Percentiles rank a stretch among this genome's conserved stretches.
Conservation (phyloP, 2,329 filamentous ascomycete species). For the Cryphonectria radicalis region DNA sequence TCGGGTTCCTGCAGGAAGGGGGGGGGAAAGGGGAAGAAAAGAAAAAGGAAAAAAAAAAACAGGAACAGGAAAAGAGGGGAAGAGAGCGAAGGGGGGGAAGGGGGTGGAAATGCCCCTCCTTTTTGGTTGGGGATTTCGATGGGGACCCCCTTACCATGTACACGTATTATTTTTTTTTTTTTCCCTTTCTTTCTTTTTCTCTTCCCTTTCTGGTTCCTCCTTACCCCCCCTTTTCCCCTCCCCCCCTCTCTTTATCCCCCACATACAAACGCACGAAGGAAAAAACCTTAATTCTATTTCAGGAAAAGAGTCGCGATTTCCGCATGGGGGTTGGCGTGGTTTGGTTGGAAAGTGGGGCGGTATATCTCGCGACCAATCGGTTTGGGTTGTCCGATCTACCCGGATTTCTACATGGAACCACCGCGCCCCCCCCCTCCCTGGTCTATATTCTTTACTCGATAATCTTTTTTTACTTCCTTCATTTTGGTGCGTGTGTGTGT, state of each 20-base stretch:
- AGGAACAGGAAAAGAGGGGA: too few relatives aligned
- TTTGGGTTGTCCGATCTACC: neutral
- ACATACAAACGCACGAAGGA: too few relatives aligned
- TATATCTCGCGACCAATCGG: neutral
- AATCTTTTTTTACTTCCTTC: neutral
- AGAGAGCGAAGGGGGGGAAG: too few relatives aligned
- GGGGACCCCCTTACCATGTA: too few relatives aligned
- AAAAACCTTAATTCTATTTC: neutral
- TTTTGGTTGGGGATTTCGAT: neutral
- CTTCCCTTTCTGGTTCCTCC: neutral
- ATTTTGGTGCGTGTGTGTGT: too few relatives aligned
- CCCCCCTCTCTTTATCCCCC: too few relatives aligned
- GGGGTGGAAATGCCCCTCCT: too few relatives aligned
- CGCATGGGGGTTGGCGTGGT: neutral
- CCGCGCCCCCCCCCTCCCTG: too few relatives aligned
- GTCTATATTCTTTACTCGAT: neutral
- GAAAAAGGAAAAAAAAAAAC: too few relatives aligned
- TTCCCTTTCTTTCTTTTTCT: neutral
- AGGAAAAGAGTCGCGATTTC: neutral
- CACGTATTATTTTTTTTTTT: neutral
- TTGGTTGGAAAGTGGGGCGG: neutral
- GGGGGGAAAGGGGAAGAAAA: neutral
- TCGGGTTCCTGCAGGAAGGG: neutral
- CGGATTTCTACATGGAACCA: neutral
- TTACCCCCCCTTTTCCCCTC: neutral